These are phyloP conservation scores for Globisporangium uncinulatum DNA, from an alignment of 352 stramenopile species.

Conservation along the genomic window DNA sequence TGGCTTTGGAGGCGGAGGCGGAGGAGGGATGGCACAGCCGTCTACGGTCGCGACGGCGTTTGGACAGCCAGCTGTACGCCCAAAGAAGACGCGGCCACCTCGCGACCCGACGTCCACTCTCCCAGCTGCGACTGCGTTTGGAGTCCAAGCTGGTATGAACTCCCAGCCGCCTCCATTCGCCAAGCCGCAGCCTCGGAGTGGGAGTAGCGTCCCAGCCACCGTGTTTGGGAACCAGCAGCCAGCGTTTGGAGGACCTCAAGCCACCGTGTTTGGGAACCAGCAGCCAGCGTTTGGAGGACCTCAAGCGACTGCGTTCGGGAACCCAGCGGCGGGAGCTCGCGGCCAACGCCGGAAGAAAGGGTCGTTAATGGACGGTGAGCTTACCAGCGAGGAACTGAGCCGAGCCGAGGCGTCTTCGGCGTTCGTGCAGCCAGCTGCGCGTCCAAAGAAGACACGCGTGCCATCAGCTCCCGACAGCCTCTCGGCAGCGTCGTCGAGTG, in stretches of 20 bases:
- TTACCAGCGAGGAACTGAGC: background rate
- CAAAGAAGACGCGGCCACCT: constrained; percentile 9
- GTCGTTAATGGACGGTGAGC: background rate
- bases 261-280: background rate
- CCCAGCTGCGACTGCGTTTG: constrained; percentile 7
- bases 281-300: background rate
- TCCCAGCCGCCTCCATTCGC: background rate
- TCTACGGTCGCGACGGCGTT: constrained; percentile 8
- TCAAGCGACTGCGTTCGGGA: background rate
- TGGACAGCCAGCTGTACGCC: constrained; percentile 11
- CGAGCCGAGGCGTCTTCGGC: background rate
- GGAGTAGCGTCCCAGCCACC: background rate
- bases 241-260: background rate
- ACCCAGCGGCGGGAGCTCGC: background rate
- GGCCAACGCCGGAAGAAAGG: background rate
- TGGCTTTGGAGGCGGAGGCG: constrained; percentile 14
- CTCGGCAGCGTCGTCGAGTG: background rate
- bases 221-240: background rate
- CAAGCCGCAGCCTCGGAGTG: background rate
- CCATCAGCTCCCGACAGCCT: background rate
- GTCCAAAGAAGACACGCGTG: background rate
- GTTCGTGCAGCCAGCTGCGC: background rate
- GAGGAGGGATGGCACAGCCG: background rate
- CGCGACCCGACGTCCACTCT: background rate
- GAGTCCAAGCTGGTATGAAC: background rate